Conservation (phyloP, 495 filamentous ascomycete species). For the Echria macrotheca region DNA sequence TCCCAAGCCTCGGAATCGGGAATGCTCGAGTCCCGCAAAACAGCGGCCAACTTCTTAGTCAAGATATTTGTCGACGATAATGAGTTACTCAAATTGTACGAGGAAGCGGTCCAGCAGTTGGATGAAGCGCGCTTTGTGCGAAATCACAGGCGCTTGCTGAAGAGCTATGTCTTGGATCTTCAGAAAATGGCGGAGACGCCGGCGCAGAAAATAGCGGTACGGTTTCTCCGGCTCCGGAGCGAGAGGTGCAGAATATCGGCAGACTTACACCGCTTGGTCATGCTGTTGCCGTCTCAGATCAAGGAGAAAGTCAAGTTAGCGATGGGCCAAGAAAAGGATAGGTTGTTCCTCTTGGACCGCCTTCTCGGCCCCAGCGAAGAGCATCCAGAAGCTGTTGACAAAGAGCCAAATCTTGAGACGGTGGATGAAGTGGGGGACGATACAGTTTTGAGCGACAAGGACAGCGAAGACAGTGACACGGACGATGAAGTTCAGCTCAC, state of each 20-base stretch:
- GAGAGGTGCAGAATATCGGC: background rate
- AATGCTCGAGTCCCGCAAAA: too few relatives aligned
- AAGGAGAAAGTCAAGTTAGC: background rate
- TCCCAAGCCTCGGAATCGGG: too few relatives aligned
- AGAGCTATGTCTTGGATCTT: background rate
- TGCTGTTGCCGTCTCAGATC: background rate
- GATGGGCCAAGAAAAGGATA: background rate
- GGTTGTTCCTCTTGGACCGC: background rate
- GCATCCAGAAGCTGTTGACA: too few relatives aligned
- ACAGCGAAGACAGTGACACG: background rate
- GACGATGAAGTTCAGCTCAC: background rate
- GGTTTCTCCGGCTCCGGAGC: background rate
- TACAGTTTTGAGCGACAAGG: background rate
- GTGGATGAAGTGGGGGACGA: background rate
- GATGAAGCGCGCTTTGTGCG: too few relatives aligned
- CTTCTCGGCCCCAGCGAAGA: too few relatives aligned
- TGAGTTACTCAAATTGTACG: too few relatives aligned
- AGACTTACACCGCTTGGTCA: background rate
- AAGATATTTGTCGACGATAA: too few relatives aligned
- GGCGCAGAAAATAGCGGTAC: background rate
- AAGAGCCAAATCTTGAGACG: background rate
- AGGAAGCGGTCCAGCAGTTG: too few relatives aligned
- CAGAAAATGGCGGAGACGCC: background rate
- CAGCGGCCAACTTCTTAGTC: too few relatives aligned
- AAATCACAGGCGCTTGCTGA: background rate